These are phyloP conservation scores for Picea sitchensis DNA, from an alignment of 75 land plant species.

Conservation along the genomic window DNA sequence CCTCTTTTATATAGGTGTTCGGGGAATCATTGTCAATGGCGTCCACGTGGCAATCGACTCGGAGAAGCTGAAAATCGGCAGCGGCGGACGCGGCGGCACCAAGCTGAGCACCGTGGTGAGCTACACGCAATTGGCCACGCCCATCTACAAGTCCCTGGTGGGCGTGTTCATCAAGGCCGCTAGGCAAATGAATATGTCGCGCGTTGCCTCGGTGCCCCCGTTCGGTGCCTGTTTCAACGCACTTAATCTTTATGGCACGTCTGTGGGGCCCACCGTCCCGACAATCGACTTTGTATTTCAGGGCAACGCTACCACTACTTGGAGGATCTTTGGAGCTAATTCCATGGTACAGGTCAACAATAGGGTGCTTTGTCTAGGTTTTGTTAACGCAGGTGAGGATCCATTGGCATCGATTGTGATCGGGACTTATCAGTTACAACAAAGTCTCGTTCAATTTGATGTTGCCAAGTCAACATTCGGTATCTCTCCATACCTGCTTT, in stretches of 20 bases:
- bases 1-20: conserved; percentile 41
- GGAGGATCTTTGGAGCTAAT: no score
- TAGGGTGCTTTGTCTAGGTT: no score
- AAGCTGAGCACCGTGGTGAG: no score
- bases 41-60: conserved; percentile 18
- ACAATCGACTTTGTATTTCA: conserved; percentile 42
- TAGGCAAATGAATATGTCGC: background rate
- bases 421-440: no score
- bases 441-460: no score
- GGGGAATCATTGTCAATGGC: conserved; percentile 29
- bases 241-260: conserved; percentile 21
- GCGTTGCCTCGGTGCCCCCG: conserved; percentile 20
- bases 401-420: no score
- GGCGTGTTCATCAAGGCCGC: conserved; percentile 18
- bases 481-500: no score
- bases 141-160: conserved; percentile 37
- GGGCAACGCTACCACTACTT: background rate
- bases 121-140: conserved; percentile 17
- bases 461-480: no score
- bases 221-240: conserved; percentile 44
- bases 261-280: conserved; percentile 56
- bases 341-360: no score
- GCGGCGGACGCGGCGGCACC: conserved; percentile 19
- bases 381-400: no score
- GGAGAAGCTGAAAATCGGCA: conserved; percentile 24